Percentiles rank a stretch among this genome's conserved stretches.
Conservation (phyloP, 2,329 filamentous ascomycete genomes). For the Colletotrichum salicis region DNA sequence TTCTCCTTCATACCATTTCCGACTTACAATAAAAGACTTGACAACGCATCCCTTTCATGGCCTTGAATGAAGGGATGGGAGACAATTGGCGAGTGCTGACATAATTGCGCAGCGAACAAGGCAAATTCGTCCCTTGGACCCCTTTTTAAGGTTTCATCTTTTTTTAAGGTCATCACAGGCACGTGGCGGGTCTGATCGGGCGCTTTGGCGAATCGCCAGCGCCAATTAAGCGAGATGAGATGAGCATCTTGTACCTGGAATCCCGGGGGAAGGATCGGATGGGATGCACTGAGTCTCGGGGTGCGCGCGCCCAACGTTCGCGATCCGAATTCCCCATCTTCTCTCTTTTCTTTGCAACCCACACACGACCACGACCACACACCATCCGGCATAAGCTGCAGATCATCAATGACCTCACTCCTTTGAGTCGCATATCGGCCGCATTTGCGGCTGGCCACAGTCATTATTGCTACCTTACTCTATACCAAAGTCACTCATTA, state of each 20-base stretch:
- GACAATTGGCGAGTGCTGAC: not conserved
- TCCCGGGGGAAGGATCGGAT: not conserved
- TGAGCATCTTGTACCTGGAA: not conserved
- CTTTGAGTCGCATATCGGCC: constrained; percentile 30
- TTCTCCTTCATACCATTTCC: too few relatives aligned
- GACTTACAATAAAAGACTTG: too few relatives aligned
- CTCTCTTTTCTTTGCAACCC: constrained; percentile 21
- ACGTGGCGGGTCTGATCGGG: constrained; percentile 27
- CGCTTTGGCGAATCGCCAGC: constrained; percentile 1
- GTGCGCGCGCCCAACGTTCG: not conserved
- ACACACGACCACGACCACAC: not conserved
- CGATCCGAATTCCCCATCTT: not conserved
- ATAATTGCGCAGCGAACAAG: not conserved
- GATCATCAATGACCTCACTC: constrained; percentile 28
- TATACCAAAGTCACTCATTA: constrained; percentile 18
- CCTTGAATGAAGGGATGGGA: not conserved
- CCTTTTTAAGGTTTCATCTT: constrained; percentile 14
- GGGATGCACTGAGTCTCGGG: not conserved
- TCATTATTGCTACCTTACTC: constrained; percentile 10
- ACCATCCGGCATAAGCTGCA: constrained; percentile 22
- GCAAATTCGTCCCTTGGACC: constrained; percentile 7
- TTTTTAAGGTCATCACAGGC: constrained; percentile 2
- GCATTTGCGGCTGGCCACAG: constrained; percentile 30
- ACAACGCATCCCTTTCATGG: too few relatives aligned
- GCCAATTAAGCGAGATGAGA: constrained; percentile 28